These are phyloP conservation scores for Murraya paniculata DNA, from an alignment of 345 rosid genomes.

Conservation along the genomic window DNA sequence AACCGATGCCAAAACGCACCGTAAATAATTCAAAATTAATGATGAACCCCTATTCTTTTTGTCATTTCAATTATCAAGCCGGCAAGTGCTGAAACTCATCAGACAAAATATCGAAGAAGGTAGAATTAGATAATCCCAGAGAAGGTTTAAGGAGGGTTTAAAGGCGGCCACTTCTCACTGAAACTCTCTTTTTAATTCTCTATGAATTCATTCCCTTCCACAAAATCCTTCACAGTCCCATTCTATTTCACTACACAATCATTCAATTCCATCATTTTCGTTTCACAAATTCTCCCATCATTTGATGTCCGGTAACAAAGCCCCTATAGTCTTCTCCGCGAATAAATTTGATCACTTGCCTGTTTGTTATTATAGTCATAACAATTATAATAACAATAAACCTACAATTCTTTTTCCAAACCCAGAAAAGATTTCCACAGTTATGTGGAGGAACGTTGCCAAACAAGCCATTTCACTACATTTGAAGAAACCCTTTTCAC, in stretches of 20 bases:
- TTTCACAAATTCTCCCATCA: neutral
- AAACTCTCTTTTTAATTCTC: neutral
- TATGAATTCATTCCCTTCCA: neutral
- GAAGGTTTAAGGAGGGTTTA: constrained; percentile 60
- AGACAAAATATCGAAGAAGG: neutral
- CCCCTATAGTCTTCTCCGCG: constrained; percentile 35
- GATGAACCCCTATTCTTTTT: neutral
- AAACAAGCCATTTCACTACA: constrained; percentile 36
- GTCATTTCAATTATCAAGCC: neutral
- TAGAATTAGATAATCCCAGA: neutral
- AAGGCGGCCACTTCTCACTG: constrained; percentile 27
- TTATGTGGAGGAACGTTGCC: constrained; percentile 79
- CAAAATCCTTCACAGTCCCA: neutral
- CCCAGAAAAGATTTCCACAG: constrained; percentile 31
- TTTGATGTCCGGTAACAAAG: constrained; percentile 60
- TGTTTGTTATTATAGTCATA: constrained; percentile 3
- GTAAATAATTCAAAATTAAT: neutral
- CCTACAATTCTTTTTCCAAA: constrained; percentile 20
- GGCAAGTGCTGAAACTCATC: neutral
- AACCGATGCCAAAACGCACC: neutral
- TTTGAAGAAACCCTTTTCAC: constrained; percentile 24
- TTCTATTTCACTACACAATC: neutral
- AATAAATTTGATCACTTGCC: constrained; percentile 27
- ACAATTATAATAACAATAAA: constrained; percentile 2
- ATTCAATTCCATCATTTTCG: neutral